Conservation (phyloP, 352 stramenopile species). For the Phytophthora vignae region DNA sequence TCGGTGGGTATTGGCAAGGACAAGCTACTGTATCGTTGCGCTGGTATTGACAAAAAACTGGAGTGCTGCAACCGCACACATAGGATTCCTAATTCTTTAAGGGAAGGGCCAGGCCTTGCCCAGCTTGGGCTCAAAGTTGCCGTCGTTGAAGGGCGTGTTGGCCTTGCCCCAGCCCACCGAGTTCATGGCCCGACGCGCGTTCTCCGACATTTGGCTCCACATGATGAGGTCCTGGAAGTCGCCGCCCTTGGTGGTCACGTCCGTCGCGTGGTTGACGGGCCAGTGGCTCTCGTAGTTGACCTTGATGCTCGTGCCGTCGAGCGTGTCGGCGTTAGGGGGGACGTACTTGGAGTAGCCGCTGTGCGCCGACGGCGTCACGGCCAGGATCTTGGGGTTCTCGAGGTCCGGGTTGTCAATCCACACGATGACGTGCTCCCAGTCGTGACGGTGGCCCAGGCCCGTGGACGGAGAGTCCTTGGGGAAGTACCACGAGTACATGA, state of each 20-base stretch:
- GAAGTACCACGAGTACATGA: constrained; percentile 35
- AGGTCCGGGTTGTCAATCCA: constrained; percentile 27
- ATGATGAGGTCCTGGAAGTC: constrained; percentile 29
- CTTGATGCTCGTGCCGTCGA: constrained; percentile 23
- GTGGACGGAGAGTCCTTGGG: constrained; percentile 12
- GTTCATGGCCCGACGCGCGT: constrained; percentile 22
- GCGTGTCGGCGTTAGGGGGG: background rate
- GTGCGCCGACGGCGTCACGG: constrained; percentile 10
- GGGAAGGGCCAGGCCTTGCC: constrained; percentile 21
- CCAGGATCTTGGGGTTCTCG: constrained; percentile 21
- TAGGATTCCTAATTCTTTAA: background rate
- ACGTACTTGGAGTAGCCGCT: constrained; percentile 11
- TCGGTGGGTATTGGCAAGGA: no score
- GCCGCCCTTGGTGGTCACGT: constrained; percentile 5
- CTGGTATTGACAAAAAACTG: background rate
- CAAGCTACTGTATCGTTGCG: no score
- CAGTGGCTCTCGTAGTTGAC: constrained; percentile 16
- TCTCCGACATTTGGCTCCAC: constrained; percentile 28
- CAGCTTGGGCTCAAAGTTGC: constrained; percentile 17
- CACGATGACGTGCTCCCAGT: constrained; percentile 30
- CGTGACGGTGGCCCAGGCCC: constrained; percentile 20
- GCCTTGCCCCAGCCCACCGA: constrained; percentile 12
- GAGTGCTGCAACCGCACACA: background rate
- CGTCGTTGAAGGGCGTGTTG: constrained; percentile 25
- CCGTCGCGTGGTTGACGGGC: constrained; percentile 13